Base-by-base conservation (phyloP, 345 rosid species). In the Populus nigra region DNA sequence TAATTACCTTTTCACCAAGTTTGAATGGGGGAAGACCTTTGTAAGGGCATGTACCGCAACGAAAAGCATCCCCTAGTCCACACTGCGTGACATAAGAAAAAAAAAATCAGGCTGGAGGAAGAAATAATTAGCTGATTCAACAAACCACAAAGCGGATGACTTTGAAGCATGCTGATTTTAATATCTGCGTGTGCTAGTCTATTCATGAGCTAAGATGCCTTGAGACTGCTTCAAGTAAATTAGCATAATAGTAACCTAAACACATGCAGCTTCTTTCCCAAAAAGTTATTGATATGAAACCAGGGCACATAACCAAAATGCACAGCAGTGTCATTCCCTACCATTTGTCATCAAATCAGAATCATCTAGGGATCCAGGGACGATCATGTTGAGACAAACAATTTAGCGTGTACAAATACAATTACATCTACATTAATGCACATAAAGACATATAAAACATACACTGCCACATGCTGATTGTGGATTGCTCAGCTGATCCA, bases 51-150 rank as follows among this genome's bases (percentile, higher is more conserved):
- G 98, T 89, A 71, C 94, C 63, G 74, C 99, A 94, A 35, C 98
- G 97, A 82, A 96, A 96, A 45, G 99, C 99, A 83, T 94, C 98
- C 69, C 98, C 99, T 0, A 96, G 87, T 43, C 98, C 98, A 83
- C 99, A 91, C 98, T 96, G 89, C 76, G 74, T 45, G 20, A 20
- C 39, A 23, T 9, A 45, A 49, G 11, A 73, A 3, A 41, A 72
- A 20, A 25, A 39, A 75, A 72, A 9, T 13, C 18, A 47, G 29
- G 63, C 29, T 11, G 49, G 41, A 50, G 25, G 49, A 39, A 2
- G 36, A 69, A 31, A 50, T 74, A 27, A 1, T 39, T 13, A 70
- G 55, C 45, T 17, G 8, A 35, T 18, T 27, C 29, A 67, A 31
- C 25, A n/a, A 8, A 8, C 70, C 70, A 31, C 70, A 36, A 36